Evolutionary conservation across 2,329 filamentous ascomycete genomes (phyloP).

Genomic region (Dendrostoma leiphaemia): DNA sequence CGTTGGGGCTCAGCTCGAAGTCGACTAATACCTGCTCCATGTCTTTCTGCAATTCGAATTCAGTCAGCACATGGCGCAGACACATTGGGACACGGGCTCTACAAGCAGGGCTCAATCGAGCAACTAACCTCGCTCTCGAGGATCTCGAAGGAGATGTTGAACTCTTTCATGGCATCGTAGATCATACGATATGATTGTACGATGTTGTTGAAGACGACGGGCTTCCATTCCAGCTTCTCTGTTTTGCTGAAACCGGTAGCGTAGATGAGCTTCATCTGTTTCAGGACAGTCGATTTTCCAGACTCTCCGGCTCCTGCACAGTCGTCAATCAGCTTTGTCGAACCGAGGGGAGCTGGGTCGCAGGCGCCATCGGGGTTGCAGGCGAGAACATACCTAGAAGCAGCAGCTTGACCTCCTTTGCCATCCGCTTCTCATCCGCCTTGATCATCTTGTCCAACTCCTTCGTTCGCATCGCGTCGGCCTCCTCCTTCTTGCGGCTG

Average conservation of each 20-base stretch:
- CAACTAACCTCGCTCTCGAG: conserved; percentile 72
- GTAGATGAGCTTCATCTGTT: conserved; percentile 99
- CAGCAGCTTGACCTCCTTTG: conserved; percentile 89
- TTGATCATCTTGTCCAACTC: conserved; percentile 87
- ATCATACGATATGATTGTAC: conserved; percentile 90
- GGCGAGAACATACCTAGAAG: conserved; percentile 69
- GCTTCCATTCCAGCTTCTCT: conserved; percentile 90
- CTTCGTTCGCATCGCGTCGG: conserved; percentile 54
- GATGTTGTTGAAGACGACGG: conserved; percentile 94
- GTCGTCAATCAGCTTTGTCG: conserved; percentile 3
- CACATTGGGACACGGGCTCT: background rate
- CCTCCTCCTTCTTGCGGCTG: conserved; percentile 48
- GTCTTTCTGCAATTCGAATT: conserved; percentile 56
- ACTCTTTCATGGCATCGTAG: conserved; percentile 85
- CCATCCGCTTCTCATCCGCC: conserved; percentile 81
- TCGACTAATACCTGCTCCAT: conserved; percentile 76
- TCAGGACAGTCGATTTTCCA: conserved; percentile 94
- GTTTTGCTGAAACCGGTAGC: conserved; percentile 84
- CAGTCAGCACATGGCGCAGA: background rate
- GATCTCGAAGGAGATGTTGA: conserved; percentile 75
- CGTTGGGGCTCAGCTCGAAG: conserved; percentile 78
- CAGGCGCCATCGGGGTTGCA: background rate
- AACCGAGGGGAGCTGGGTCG: background rate
- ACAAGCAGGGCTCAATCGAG: background rate
- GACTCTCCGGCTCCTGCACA: conserved; percentile 80